These are phyloP conservation scores for Curvularia hawaiiensis DNA, from an alignment of 2,329 filamentous ascomycete species.

Conservation along the genomic window DNA sequence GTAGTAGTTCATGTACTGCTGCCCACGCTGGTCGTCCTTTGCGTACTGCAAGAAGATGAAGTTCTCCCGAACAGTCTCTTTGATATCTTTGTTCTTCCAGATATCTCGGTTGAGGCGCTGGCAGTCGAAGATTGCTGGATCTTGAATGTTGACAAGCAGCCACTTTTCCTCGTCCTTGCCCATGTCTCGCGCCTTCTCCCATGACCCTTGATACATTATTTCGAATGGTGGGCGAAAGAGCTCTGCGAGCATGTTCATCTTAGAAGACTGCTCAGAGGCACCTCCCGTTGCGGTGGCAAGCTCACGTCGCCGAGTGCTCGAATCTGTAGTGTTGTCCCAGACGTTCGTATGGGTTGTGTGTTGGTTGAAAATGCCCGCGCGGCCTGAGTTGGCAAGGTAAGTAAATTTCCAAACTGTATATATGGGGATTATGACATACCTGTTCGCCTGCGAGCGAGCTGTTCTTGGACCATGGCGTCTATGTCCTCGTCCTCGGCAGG, in stretches of 20 bases:
- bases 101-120: slow-evolving; percentile 93
- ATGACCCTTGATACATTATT: slow-evolving; percentile 78
- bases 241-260: slow-evolving; percentile 81
- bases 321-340: slow-evolving; percentile 60
- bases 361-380: slow-evolving; percentile 74
- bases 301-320: slow-evolving; percentile 55
- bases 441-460: slow-evolving; percentile 59
- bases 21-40: slow-evolving; percentile 78
- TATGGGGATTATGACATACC: slow-evolving; percentile 23
- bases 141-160: slow-evolving; percentile 95
- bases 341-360: slow-evolving; percentile 60
- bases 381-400: slow-evolving; percentile 37
- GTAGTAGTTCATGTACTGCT: slow-evolving; percentile 89
- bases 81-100: slow-evolving; percentile 86
- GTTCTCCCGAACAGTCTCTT: slow-evolving; percentile 82
- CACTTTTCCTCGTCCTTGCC: slow-evolving; percentile 91
- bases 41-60: slow-evolving; percentile 96
- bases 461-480: slow-evolving; percentile 67
- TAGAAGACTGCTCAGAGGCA: slow-evolving; percentile 68
- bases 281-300: slow-evolving; percentile 68
- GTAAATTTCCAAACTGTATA: slow-evolving; percentile 24
- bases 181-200: slow-evolving; percentile 81
- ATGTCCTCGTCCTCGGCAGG: slow-evolving; percentile 56
- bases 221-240: slow-evolving; percentile 93
- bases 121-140: slow-evolving; percentile 91